Percentiles rank a stretch among this genome's conserved stretches.
phyloP scores from a whole-genome alignment of 2,329 filamentous ascomycete genomes.

The Chrysosporium keratinophilum region DNA sequence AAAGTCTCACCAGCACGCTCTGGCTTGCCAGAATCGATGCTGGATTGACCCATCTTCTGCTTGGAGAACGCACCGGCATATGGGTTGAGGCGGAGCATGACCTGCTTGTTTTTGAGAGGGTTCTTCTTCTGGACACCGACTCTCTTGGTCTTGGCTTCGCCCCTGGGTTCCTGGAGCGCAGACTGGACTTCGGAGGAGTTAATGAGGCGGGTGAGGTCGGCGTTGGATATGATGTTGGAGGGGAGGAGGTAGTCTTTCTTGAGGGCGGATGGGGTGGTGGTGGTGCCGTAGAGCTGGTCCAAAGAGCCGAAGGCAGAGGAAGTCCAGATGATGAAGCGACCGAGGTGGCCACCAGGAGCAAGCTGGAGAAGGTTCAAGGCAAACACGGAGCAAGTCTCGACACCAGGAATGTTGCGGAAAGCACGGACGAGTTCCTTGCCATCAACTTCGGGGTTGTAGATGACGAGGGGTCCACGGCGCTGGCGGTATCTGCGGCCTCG shows the following conservation, averaged over 20 bases:
- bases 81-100: constrained; percentile 95
- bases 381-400: constrained; percentile 91
- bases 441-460: constrained; percentile 93
- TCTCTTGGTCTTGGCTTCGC: constrained; percentile 81
- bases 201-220: constrained; percentile 94
- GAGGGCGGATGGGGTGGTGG: constrained; percentile 74
- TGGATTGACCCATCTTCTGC: constrained; percentile 67
- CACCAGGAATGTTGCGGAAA: constrained; percentile 98
- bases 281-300: constrained; percentile 92
- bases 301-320: constrained; percentile 93
- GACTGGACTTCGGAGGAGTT: constrained; percentile 98
- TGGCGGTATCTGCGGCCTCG: constrained; percentile 92
- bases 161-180: constrained; percentile 85
- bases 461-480: constrained; percentile 92
- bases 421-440: constrained; percentile 87
- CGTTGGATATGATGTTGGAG: constrained; percentile 81
- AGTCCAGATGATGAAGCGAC: constrained; percentile 98
- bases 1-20: constrained; percentile 45
- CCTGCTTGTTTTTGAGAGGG: constrained; percentile 97
- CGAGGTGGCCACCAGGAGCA: constrained; percentile 95
- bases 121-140: constrained; percentile 98
- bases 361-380: constrained; percentile 98
- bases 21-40: constrained; percentile 54
- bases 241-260: constrained; percentile 99
- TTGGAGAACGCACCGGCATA: constrained; percentile 87